A percentile compares a stretch with the other conserved stretches of the same genome.
Conservation (phyloP, 495 filamentous ascomycete species). For the Xylaria longipes region DNA sequence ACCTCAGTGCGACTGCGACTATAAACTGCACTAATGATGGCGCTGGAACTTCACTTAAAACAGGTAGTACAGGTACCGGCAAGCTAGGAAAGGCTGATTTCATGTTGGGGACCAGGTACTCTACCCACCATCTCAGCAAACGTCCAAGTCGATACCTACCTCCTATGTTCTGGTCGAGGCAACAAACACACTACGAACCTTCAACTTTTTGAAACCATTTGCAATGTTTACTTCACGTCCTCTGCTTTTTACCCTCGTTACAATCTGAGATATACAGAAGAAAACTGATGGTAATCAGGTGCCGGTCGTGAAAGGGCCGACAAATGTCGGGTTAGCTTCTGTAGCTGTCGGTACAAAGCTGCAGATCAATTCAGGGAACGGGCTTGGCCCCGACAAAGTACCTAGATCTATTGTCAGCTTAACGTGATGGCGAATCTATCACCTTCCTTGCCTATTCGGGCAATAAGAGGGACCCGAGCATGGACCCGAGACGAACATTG, state of each 20-base stretch:
- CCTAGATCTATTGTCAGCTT: neutral
- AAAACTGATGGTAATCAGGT: neutral
- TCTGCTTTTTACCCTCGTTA: neutral
- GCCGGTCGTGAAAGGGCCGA: neutral
- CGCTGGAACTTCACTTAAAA: neutral
- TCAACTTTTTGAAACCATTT: neutral
- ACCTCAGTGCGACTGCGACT: neutral
- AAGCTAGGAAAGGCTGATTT: constrained; percentile 1
- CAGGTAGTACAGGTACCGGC: constrained; percentile 12
- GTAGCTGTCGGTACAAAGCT: neutral
- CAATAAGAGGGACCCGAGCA: constrained; percentile 4
- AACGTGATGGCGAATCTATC: constrained; percentile 8
- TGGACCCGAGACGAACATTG: too few relatives aligned
- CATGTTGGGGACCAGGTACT: constrained; percentile 21
- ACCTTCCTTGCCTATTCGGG: constrained; percentile 13
- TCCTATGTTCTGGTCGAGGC: neutral
- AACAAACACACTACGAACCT: neutral
- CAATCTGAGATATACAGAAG: neutral
- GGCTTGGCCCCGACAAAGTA: constrained; percentile 16
- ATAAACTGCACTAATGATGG: neutral
- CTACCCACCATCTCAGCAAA: constrained; percentile 18
- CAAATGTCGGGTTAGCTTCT: neutral
- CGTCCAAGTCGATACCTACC: neutral
- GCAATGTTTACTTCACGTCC: neutral
- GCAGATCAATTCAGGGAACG: neutral